Percentiles rank a stretch among this genome's conserved stretches.
Conservation (phyloP, 495 filamentous ascomycete species). For the Lindgomyces ingoldianus region DNA sequence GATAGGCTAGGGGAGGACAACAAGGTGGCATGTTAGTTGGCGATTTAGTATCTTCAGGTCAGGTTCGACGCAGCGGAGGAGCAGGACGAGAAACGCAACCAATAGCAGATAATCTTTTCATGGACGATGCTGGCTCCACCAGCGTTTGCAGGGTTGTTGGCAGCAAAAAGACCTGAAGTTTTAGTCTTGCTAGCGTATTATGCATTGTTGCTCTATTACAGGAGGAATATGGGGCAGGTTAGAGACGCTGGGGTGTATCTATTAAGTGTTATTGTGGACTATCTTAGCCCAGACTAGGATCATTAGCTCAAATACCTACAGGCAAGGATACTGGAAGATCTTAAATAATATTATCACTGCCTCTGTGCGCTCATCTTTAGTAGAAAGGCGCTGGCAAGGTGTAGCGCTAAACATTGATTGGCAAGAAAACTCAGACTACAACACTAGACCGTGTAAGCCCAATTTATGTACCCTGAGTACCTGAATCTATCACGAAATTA, state of each 20-base stretch:
- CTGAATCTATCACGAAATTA: too few species aligned
- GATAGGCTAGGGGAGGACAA: constrained; percentile 27
- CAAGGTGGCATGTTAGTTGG: constrained; percentile 39
- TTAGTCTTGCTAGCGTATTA: constrained; percentile 44
- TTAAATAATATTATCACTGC: too few species aligned
- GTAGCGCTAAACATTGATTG: too few species aligned
- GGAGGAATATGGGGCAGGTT: constrained; percentile 35
- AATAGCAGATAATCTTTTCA: constrained; percentile 43
- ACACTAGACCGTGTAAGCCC: too few species aligned
- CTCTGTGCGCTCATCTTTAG: too few species aligned
- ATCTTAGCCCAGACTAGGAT: constrained; percentile 44
- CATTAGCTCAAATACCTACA: constrained; percentile 13
- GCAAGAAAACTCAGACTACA: too few species aligned
- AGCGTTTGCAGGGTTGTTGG: constrained; percentile 38
- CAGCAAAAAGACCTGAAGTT: constrained; percentile 28
- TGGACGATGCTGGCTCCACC: constrained; percentile 41
- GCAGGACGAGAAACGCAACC: constrained; percentile 20
- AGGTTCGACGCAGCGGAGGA: constrained; percentile 40
- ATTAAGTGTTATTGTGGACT: constrained; percentile 42
- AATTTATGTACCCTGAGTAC: too few species aligned
- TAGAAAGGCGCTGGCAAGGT: too few species aligned
- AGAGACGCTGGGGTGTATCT: constrained; percentile 42
- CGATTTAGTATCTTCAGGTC: constrained; percentile 41
- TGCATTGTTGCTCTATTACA: constrained; percentile 41
- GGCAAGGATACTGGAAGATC: too few species aligned